Evolutionary conservation across 192 early-diverging fungal species (phyloP).

Genomic region (Gaertneriomyces sp.): DNA sequence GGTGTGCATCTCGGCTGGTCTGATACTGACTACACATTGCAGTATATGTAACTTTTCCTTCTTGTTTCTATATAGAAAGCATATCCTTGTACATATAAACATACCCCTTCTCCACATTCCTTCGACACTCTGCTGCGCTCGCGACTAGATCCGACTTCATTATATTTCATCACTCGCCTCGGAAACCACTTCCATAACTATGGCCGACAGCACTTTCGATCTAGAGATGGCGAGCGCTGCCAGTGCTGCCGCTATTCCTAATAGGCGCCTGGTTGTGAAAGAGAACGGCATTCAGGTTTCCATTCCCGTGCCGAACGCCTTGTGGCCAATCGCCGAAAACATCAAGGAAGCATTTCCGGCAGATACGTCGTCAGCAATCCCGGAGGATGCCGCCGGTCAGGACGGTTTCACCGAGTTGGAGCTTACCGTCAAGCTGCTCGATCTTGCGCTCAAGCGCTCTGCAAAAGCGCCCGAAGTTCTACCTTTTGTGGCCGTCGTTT

Average conservation of each 20-base stretch:
- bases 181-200: background rate
- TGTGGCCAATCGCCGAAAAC: constrained; percentile 87
- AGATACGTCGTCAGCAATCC: constrained; percentile 36
- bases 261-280: constrained; percentile 72
- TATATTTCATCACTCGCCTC: background rate
- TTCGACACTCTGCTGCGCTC: too few species aligned
- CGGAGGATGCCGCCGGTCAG: constrained; percentile 21
- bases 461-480: constrained; percentile 37
- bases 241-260: background rate
- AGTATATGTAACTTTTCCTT: too few species aligned
- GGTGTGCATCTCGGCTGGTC: too few species aligned
- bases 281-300: constrained; percentile 75
- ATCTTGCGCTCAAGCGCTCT: constrained; percentile 39
- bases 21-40: too few species aligned
- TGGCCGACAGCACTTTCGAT: too few species aligned
- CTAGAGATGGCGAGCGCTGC: background rate
- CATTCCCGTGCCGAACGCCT: constrained; percentile 74
- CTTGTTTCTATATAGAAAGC: too few species aligned
- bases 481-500: constrained; percentile 72
- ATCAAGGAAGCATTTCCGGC: constrained; percentile 62
- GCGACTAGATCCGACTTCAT: background rate
- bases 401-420: constrained; percentile 65
- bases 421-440: constrained; percentile 65
- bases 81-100: too few species aligned
- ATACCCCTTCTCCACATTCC: too few species aligned